Evolutionary conservation across 1,284 basidiomycete species (phyloP).

Genomic region (Ustilago cynodontis): DNA sequence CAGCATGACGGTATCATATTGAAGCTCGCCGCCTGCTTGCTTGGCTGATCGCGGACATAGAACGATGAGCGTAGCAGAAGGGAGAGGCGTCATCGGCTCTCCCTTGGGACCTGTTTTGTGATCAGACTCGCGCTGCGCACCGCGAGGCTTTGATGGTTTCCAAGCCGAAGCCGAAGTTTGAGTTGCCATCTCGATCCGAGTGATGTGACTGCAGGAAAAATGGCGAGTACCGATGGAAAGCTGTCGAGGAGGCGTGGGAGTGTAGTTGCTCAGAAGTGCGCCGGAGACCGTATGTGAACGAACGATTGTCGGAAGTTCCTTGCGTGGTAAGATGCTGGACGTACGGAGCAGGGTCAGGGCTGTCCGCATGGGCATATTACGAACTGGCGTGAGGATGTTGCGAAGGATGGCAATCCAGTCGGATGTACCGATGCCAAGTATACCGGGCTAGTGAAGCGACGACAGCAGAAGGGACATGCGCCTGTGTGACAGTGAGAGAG

Average conservation of each 20-base stretch:
- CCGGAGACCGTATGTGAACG: background rate
- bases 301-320: slow-evolving; percentile 20
- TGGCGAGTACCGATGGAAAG: background rate
- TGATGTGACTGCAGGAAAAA: slow-evolving; percentile 21
- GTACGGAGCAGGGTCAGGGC: slow-evolving; percentile 21
- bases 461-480: background rate
- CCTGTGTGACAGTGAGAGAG: background rate
- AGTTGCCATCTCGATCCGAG: slow-evolving; percentile 31
- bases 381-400: background rate
- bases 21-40: slow-evolving; percentile 4
- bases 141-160: slow-evolving; percentile 49
- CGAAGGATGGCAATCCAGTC: background rate
- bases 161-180: slow-evolving; percentile 22
- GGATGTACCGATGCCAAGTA: slow-evolving; percentile 13
- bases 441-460: background rate
- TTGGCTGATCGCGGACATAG: slow-evolving; percentile 49
- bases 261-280: background rate
- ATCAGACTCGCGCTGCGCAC: slow-evolving; percentile 48
- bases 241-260: slow-evolving; percentile 20
- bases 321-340: background rate
- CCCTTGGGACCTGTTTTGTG: slow-evolving; percentile 58
- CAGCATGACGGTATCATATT: slow-evolving; percentile 59
- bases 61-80: slow-evolving; percentile 61
- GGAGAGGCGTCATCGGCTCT: slow-evolving; percentile 63
- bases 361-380: slow-evolving; percentile 29